A percentile compares a stretch with the other conserved stretches of the same genome.
These are phyloP conservation scores for Lecanicillium sp. DNA, from an alignment of 2,329 filamentous ascomycete genomes.

Conservation along the genomic window DNA sequence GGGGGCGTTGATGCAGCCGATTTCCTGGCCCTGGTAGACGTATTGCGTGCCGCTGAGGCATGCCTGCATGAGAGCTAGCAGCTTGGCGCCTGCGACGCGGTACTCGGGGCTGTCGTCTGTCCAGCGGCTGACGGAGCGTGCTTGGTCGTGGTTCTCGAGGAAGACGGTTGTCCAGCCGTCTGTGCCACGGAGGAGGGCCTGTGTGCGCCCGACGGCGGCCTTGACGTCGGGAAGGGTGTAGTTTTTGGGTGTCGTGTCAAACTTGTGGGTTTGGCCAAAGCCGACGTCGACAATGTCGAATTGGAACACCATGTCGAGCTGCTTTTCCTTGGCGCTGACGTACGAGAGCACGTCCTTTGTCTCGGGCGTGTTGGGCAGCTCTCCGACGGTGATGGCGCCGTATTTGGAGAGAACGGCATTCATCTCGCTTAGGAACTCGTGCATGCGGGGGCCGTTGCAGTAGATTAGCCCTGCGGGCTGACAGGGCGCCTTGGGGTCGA, in stretches of 20 bases:
- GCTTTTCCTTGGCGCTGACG: constrained; percentile 46
- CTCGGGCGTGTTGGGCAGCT: constrained; percentile 56
- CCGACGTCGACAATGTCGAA: constrained; percentile 57
- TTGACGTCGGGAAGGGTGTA: constrained; percentile 42
- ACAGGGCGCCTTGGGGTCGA: constrained; percentile 33
- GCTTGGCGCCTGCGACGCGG: constrained; percentile 43
- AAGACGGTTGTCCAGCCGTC: constrained; percentile 58
- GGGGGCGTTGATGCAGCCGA: constrained; percentile 56
- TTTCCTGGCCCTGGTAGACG: constrained; percentile 60
- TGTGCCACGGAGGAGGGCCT: constrained; percentile 40
- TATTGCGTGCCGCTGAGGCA: constrained; percentile 53
- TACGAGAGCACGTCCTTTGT: constrained; percentile 49
- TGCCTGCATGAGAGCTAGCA: constrained; percentile 46
- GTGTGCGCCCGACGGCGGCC: constrained; percentile 37
- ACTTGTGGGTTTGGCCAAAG: constrained; percentile 39
- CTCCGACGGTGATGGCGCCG: constrained; percentile 62
- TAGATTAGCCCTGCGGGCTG: constrained; percentile 50
- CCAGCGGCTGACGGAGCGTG: constrained; percentile 48
- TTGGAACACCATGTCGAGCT: constrained; percentile 64
- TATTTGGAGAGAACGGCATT: constrained; percentile 50
- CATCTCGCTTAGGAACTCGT: constrained; percentile 62
- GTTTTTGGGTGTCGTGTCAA: constrained; percentile 37
- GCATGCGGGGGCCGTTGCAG: constrained; percentile 60
- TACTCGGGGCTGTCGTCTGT: constrained; percentile 39
- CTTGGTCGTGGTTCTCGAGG: constrained; percentile 58